Conservation (phyloP, 257 asterid species). For the Lithospermum erythrorhizon region DNA sequence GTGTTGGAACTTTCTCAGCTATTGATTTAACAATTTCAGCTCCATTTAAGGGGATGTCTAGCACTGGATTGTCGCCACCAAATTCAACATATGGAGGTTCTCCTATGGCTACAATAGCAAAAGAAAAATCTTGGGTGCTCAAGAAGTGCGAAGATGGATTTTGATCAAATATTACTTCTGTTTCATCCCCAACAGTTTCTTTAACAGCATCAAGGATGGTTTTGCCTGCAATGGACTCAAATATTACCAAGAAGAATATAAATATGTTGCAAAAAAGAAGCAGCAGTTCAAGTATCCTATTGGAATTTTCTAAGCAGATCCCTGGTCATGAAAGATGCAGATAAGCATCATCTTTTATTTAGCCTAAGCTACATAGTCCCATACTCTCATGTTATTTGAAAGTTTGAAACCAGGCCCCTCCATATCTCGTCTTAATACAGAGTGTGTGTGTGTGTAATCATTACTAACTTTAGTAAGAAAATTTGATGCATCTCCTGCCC, state of each 20-base stretch:
- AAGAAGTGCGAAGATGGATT: slow-evolving; percentile 51
- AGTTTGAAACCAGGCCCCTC: no score
- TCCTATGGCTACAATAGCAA: slow-evolving; percentile 65
- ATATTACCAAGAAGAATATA: not conserved
- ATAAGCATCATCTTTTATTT: no score
- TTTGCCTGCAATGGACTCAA: slow-evolving; percentile 33
- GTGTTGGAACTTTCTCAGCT: slow-evolving; percentile 61
- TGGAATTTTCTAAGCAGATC: no score
- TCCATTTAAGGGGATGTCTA: slow-evolving; percentile 52
- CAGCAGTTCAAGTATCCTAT: no score
- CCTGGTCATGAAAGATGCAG: no score
- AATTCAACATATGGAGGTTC: slow-evolving; percentile 77
- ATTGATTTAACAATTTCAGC: slow-evolving; percentile 42
- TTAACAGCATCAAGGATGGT: slow-evolving; percentile 72
- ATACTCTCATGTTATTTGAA: no score
- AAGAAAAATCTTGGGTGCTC: slow-evolving; percentile 42
- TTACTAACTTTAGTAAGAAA: no score
- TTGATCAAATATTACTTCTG: slow-evolving; percentile 55
- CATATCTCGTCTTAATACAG: no score
- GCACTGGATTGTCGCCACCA: slow-evolving; percentile 59
- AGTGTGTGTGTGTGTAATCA: no score
- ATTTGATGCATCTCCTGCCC: no score
- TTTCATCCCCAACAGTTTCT: slow-evolving; percentile 39
- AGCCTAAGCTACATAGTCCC: no score
- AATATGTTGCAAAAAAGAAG: no score